These are phyloP conservation scores for Punica granatum DNA, from an alignment of 345 rosid species.

Conservation along the genomic window DNA sequence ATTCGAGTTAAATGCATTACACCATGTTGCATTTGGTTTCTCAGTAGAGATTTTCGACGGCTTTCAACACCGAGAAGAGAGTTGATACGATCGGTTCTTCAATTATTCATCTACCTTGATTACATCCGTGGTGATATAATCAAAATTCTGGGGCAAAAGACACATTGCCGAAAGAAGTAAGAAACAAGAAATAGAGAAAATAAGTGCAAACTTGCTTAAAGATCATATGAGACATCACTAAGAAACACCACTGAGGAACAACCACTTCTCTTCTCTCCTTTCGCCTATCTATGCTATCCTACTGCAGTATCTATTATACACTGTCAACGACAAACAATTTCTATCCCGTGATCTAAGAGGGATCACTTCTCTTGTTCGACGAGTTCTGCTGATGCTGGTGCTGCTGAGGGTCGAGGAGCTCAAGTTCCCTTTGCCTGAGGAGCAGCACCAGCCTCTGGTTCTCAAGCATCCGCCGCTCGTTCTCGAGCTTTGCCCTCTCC, in stretches of 20 bases:
- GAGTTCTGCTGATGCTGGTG: slow-evolving; percentile 32
- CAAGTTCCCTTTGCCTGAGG: slow-evolving; percentile 64
- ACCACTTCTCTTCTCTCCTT: neutral
- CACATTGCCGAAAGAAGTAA: neutral
- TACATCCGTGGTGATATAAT: too few species aligned
- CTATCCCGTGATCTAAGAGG: slow-evolving; percentile 48
- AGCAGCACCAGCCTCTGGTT: slow-evolving; percentile 67
- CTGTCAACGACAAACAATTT: slow-evolving; percentile 2
- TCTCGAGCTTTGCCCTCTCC: slow-evolving; percentile 79
- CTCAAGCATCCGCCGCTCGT: slow-evolving; percentile 57
- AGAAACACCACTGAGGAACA: neutral
- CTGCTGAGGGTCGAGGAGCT: slow-evolving; percentile 38
- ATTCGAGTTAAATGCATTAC: too few species aligned
- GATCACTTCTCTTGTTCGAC: slow-evolving; percentile 57
- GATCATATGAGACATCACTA: neutral
- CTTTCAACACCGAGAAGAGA: too few species aligned
- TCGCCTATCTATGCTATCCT: neutral
- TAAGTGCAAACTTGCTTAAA: neutral
- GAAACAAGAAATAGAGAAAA: neutral
- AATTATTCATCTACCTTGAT: too few species aligned
- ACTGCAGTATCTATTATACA: neutral
- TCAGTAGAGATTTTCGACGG: too few species aligned
- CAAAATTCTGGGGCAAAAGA: too few species aligned
- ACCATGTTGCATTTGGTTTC: too few species aligned
- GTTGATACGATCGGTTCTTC: too few species aligned